Base-by-base conservation (phyloP, 768 basidiomycete species). In the Fomitopsis serialis region DNA sequence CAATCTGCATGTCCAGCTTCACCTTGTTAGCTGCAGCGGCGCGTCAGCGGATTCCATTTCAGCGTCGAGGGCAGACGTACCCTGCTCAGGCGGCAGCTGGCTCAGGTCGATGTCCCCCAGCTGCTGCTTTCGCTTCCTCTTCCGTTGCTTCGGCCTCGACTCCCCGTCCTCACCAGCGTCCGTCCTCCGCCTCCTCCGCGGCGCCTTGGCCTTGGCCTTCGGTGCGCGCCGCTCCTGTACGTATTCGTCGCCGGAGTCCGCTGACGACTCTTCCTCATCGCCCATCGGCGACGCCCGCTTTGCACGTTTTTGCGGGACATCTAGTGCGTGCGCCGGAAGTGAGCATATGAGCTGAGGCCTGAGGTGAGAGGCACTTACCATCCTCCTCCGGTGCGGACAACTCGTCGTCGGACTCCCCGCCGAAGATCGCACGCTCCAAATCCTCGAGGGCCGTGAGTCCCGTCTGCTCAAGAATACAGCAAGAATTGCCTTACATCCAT, bases 1-100 rank as follows among this genome's bases (percentile, higher is more conserved):
- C 92, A 54, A 98, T 81, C 61, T 84, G 78, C 78, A 86, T 87
- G 62, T 93, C 89, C 32, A 97, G 74, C 1, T 83, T 82, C 42
- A 84, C 69, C 71, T 89, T 89, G 58, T 76, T 84, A 10, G 84
- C 94, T 97, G 67, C 15, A 45, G 50, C 45, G 42, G 58, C 32
- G 21, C 21, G 29, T 50, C 21, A 55, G 45, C 15, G 29, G n/a
- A 24, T 17, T n/a, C 43, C 19, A 11, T 24, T 32, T 11, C 21
- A 48, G 17, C 19, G 9, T 19, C 19, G 27, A 44, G 46, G 35
- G 42, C 40, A 68, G 29, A 32, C 68, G 49, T 54, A 89, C 92
- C 89, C 73, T 90, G 82, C 51, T 92, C 88, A 10, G 87, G 87
- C 2, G 86, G 82, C 25, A 89, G 74, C 53, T 86, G 81, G 52